phyloP scores from a whole-genome alignment of 1,284 basidiomycete genomes.

The Trichosporon faecale region DNA sequence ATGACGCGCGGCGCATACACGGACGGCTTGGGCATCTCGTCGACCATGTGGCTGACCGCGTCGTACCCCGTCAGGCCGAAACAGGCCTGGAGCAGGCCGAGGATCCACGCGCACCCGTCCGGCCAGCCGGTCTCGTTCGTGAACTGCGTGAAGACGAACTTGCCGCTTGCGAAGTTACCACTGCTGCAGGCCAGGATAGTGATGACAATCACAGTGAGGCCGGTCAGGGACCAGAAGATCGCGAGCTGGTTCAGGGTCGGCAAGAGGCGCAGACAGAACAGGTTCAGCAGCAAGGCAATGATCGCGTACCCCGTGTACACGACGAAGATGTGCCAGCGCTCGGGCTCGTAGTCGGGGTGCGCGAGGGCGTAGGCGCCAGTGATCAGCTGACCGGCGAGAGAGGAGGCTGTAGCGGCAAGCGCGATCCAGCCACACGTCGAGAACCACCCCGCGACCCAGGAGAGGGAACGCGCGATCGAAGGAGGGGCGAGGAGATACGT shows the following conservation, averaged over 20 bases:
- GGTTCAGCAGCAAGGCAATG: slow-evolving; percentile 30
- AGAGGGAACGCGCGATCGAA: background rate
- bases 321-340: slow-evolving; percentile 41
- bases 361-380: slow-evolving; percentile 49
- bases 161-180: slow-evolving; percentile 47
- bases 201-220: slow-evolving; percentile 48
- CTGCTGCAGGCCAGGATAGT: slow-evolving; percentile 45
- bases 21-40: slow-evolving; percentile 46
- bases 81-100: slow-evolving; percentile 51
- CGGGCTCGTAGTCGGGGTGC: slow-evolving; percentile 40
- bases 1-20: slow-evolving; percentile 53
- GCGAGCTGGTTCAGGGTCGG: slow-evolving; percentile 46
- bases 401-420: slow-evolving; percentile 41
- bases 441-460: background rate
- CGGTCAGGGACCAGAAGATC: slow-evolving; percentile 40
- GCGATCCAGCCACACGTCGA: slow-evolving; percentile 48
- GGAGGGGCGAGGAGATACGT: slow-evolving; percentile 41
- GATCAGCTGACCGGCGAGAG: slow-evolving; percentile 42
- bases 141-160: slow-evolving; percentile 52
- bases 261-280: slow-evolving; percentile 26
- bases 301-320: slow-evolving; percentile 39
- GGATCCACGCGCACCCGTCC: slow-evolving; percentile 53
- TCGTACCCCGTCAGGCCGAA: slow-evolving; percentile 50
- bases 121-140: slow-evolving; percentile 55
- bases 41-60: slow-evolving; percentile 42